A percentile compares a stretch with the other conserved stretches of the same genome.
Conservation (phyloP, 78 protist species). For the Dictyostelium brefeldianum region DNA sequence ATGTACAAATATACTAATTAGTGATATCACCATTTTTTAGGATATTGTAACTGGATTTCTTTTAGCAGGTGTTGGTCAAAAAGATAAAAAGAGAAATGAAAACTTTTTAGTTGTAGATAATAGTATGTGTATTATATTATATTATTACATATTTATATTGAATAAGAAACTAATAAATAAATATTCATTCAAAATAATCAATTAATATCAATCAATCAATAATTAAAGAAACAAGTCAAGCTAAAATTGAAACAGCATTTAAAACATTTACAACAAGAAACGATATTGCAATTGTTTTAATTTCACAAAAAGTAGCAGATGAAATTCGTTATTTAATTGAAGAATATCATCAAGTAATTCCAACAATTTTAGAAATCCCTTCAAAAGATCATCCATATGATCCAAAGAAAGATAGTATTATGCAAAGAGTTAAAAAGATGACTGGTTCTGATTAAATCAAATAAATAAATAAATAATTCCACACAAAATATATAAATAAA, state of each 20-base stretch:
- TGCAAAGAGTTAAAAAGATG: conserved; percentile 78
- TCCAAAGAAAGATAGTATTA: conserved; percentile 88
- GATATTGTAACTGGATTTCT: conserved; percentile 95
- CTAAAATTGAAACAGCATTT: conserved; percentile 88
- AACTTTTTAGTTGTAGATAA: conserved; percentile 89
- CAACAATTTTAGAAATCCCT: conserved; percentile 94
- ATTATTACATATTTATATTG: too few relatives aligned
- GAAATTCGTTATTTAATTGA: conserved; percentile 88
- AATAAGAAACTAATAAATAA: too few relatives aligned
- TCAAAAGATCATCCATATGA: conserved; percentile 93
- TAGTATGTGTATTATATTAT: conserved; percentile 57
- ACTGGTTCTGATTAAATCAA: conserved; percentile 62
- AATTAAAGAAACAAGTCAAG: conserved; percentile 74
- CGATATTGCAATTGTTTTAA: conserved; percentile 90
- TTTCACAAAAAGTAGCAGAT: conserved; percentile 92
- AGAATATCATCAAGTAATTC: conserved; percentile 82
- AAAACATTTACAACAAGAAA: conserved; percentile 78
- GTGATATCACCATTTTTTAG: conserved; percentile 16
- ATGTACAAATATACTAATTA: too few relatives aligned
- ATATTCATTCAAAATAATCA: too few relatives aligned
- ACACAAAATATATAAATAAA: not conserved
- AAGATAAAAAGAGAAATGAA: conserved; percentile 65
- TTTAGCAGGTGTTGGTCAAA: conserved; percentile 94
- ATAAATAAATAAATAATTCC: not conserved
- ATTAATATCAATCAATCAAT: not conserved